Conservation (phyloP, 495 filamentous ascomycete species). For the Articulospora tetracladia region DNA sequence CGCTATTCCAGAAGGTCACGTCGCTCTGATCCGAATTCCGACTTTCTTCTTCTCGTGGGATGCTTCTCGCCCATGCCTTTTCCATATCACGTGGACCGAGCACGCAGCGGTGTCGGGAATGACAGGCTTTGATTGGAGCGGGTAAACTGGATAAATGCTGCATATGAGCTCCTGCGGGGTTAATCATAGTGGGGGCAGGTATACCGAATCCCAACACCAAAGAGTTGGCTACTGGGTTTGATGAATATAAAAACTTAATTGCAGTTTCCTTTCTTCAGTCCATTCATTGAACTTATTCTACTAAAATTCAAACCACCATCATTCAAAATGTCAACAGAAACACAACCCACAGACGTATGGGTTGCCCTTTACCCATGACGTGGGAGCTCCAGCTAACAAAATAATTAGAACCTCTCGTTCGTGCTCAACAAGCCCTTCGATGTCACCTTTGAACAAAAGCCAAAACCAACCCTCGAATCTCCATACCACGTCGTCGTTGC, state of each 20-base stretch:
- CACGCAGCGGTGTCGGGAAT: neutral
- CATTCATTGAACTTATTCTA: neutral
- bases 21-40: neutral
- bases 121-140: conserved; percentile 8
- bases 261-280: neutral
- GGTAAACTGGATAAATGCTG: conserved; percentile 15
- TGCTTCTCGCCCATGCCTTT: neutral
- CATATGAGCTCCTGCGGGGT: conserved; percentile 4
- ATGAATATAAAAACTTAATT: neutral
- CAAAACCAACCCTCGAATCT: conserved; percentile 61
- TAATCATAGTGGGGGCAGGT: conserved; percentile 3
- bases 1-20: neutral
- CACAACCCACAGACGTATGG: conserved; percentile 1
- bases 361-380: neutral
- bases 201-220: conserved; percentile 3
- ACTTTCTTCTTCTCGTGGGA: conserved; percentile 1
- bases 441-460: conserved; percentile 72
- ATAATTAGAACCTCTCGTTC: conserved; percentile 77
- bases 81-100: neutral
- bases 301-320: neutral
- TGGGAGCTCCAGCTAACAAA: conserved; percentile 2
- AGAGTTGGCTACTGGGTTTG: neutral
- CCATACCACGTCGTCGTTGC: conserved; percentile 77
- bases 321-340: neutral
- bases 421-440: conserved; percentile 69